Percentiles rank a stretch among this genome's conserved stretches.
These are phyloP conservation scores for Dendrothele bispora DNA, from an alignment of 768 basidiomycete genomes.

Conservation along the genomic window DNA sequence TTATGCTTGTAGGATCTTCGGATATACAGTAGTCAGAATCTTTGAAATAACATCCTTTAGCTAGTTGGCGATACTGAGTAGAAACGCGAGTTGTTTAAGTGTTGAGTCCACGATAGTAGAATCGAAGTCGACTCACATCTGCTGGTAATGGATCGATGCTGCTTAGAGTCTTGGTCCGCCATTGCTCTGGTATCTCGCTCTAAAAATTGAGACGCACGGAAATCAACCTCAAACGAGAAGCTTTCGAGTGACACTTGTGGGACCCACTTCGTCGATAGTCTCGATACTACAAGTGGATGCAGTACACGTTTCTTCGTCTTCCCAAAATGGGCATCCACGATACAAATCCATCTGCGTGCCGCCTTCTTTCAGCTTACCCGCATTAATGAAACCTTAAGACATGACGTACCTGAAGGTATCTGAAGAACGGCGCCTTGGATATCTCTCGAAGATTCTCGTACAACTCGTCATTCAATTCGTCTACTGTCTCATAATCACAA, in stretches of 20 bases:
- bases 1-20: constrained; percentile 55
- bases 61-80: constrained; percentile 29
- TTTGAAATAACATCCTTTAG: constrained; percentile 65
- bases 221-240: not conserved
- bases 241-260: not conserved
- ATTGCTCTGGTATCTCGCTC: constrained; percentile 66
- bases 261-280: constrained; percentile 62
- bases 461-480: constrained; percentile 59
- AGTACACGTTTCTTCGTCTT: constrained; percentile 73
- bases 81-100: too few species aligned
- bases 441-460: constrained; percentile 53
- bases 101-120: constrained; percentile 29
- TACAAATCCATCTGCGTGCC: constrained; percentile 56
- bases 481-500: constrained; percentile 73
- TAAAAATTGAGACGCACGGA: too few species aligned
- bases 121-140: not conserved
- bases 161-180: constrained; percentile 59
- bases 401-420: constrained; percentile 64
- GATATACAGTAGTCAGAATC: constrained; percentile 77
- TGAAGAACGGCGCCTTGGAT: constrained; percentile 68
- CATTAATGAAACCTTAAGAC: too few species aligned
- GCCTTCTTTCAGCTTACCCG: too few species aligned
- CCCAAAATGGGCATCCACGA: constrained; percentile 78
- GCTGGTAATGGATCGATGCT: constrained; percentile 40
- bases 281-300: constrained; percentile 70